Base-by-base conservation (phyloP, 192 early-diverging fungal species). In the Gamsiella multidivaricata region DNA sequence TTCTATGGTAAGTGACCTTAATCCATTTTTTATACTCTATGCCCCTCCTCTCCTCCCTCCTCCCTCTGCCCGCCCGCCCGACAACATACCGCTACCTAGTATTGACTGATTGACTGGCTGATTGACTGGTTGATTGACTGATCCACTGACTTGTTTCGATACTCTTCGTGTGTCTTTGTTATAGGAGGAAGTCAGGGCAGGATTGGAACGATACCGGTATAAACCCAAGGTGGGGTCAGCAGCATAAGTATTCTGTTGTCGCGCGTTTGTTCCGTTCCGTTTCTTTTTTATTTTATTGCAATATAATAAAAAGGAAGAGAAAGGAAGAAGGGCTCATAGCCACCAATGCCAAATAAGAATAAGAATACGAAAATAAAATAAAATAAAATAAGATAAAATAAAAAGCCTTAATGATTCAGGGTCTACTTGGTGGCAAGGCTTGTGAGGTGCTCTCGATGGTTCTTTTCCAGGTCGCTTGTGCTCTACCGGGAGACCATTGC, bases 121-220 rank as follows among this genome's bases (percentile, higher is more conserved):
- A 41, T 41, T 14, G 39, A 41, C 39, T 41, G 39, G 14, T 7
- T 41, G 39, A 10, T 7, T 41, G 8, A 41, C 39, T 41, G 7
- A 10, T 14, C 14, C 7, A 41, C 14, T 14, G 39, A 41, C 39
- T n/a, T n/a, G n/a, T n/a, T n/a, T n/a, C n/a, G n/a, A n/a, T n/a
- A n/a, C n/a, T n/a, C n/a, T n/a, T n/a, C n/a, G n/a, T 31, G 6
- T 52, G 1, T 36, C 12, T 49, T 3, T 6, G 10, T 20, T 46
- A 20, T 65, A 85, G 84, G 84, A 85, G 83, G 84, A 85, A 53
- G 66, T 80, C 60, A 53, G 84, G 18, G 83, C 84, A 17, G 65
- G 32, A 59, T 61, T 82, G 42, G 82, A 81, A 69, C 79, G 80
- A 51, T 85, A 85, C 37, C 69, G 75, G 7, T 80, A 72, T 65